Evolutionary conservation across 1,139 yeast genomes (phyloP), one percentile per base, ranked within the genome.

Genomic region (Scheffersomyces cryptocercus): DNA sequence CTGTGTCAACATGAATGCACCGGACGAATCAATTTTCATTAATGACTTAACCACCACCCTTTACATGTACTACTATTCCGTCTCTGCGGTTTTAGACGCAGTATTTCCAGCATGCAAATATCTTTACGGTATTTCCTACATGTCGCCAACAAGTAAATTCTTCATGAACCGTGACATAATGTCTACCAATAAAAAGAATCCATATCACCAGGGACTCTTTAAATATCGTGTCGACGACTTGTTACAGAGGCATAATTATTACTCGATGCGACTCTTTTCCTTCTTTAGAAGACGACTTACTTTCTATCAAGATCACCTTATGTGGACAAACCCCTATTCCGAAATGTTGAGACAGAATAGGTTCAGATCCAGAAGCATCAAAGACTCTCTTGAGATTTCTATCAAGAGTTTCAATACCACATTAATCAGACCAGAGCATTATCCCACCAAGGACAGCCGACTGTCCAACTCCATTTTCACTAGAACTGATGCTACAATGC

Each of bases 391-490:
- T 20, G 73, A 67, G 46, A 52, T 52, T 1, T 65, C 67, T 3
- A 64, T 67, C 6, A 50, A 54, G 26, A 52, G 55, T 24, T 67
- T 67, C 49, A 61, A 58, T 37, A 54, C 53, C 26, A 63, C 70
- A 1, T 52, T 65, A 31, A 59, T 67, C 11, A 52, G 69, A 35
- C 71, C 70, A 5, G 65, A 64, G 37, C 70, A 67, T 49, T 67
- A 65, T 44, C 70, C 71, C 3, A 61, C 41, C 20, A 12, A 36
- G 20, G 34, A 35, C 13, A 32, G 32, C 33, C 15, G 15, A 7
- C 34, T 29, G 13, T 34, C 24, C 13, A 29, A 40, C 26, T 40
- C 48, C 4, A 39, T 37, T 14, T 61, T 58, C 38, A 51, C 47
- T 4, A 46, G 68, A 39, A 53, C 52, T 14, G 69, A 64, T 41